Evolutionary conservation across 2,329 filamentous ascomycete genomes (phyloP).

Genomic region (Shiraia sp.): DNA sequence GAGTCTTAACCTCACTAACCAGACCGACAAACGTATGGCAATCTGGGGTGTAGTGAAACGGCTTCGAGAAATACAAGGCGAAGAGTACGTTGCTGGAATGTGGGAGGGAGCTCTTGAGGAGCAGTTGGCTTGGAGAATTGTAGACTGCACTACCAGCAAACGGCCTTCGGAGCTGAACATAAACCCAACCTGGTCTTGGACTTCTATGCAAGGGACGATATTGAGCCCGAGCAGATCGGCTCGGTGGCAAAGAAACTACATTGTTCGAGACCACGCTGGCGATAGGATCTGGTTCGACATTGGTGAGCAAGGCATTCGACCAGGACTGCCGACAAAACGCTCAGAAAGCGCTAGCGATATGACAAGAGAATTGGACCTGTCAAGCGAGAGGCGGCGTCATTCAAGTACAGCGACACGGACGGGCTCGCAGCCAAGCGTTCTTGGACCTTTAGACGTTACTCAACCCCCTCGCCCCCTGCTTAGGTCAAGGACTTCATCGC

Average conservation of each 20-base stretch:
- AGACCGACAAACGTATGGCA: constrained; percentile 22
- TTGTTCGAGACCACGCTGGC: constrained; percentile 9
- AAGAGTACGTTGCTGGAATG: constrained; percentile 26
- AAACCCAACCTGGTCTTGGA: constrained; percentile 22
- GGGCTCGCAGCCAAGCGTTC: too few species aligned
- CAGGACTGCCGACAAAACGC: too few species aligned
- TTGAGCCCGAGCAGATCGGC: neutral
- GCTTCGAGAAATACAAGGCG: constrained; percentile 20
- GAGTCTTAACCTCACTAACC: constrained; percentile 19
- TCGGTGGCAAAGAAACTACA: constrained; percentile 6
- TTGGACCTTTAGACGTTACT: too few species aligned
- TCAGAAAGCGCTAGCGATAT: too few species aligned
- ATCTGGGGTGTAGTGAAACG: constrained; percentile 30
- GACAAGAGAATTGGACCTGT: too few species aligned
- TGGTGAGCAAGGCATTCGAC: too few species aligned
- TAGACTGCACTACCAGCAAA: neutral
- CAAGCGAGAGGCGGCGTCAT: too few species aligned
- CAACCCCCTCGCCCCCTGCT: too few species aligned
- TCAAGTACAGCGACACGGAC: too few species aligned
- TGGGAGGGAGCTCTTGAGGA: constrained; percentile 25
- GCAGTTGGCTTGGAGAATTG: constrained; percentile 27
- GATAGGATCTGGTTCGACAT: constrained; percentile 6
- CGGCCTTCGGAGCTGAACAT: constrained; percentile 5
- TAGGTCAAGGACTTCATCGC: too few species aligned
- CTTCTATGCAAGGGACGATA: constrained; percentile 13